These are phyloP conservation scores for Cenchrus americanus DNA, from an alignment of 176 grass and related monocot genomes.

Conservation along the genomic window DNA sequence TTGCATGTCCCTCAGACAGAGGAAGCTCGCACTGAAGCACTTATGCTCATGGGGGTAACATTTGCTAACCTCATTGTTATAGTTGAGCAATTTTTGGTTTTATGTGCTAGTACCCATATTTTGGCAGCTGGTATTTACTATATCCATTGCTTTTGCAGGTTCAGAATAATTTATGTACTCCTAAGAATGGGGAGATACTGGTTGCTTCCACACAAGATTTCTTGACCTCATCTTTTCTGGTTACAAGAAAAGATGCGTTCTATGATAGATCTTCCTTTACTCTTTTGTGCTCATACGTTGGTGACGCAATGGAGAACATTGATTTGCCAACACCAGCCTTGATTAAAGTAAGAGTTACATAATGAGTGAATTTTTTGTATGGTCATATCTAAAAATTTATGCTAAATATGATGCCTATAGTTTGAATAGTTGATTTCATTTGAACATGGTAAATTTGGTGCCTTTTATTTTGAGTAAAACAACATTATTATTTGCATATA, in stretches of 20 bases:
- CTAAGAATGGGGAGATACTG: conserved; percentile 95
- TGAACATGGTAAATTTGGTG: conserved; percentile 8
- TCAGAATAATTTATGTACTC: conserved; percentile 98
- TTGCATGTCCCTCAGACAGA: conserved; percentile 98
- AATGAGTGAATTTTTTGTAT: not conserved
- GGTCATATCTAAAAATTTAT: conserved; percentile 22
- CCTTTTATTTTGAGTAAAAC: not conserved
- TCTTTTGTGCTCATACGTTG: conserved; percentile 96
- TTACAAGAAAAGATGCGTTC: conserved; percentile 95
- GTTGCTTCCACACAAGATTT: conserved; percentile 99
- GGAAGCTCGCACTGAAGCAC: conserved; percentile 97
- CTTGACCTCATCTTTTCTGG: conserved; percentile 93
- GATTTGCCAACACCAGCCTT: conserved; percentile 90
- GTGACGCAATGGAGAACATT: conserved; percentile 89
- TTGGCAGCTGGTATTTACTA: conserved; percentile 28
- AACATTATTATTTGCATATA: conserved; percentile 27
- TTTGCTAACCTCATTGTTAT: conserved; percentile 39
- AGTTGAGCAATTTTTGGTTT: conserved; percentile 32
- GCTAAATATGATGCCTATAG: not conserved
- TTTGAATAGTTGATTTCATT: conserved; percentile 13
- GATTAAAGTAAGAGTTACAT: conserved; percentile 68
- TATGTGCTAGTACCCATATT: not conserved
- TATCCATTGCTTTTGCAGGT: conserved; percentile 62
- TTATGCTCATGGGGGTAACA: conserved; percentile 98
- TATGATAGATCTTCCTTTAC: conserved; percentile 78